A percentile compares a stretch with the other conserved stretches of the same genome.
phyloP scores from a whole-genome alignment of 2,329 filamentous ascomycete species.

The Allantophomopsis cytisporea region DNA sequence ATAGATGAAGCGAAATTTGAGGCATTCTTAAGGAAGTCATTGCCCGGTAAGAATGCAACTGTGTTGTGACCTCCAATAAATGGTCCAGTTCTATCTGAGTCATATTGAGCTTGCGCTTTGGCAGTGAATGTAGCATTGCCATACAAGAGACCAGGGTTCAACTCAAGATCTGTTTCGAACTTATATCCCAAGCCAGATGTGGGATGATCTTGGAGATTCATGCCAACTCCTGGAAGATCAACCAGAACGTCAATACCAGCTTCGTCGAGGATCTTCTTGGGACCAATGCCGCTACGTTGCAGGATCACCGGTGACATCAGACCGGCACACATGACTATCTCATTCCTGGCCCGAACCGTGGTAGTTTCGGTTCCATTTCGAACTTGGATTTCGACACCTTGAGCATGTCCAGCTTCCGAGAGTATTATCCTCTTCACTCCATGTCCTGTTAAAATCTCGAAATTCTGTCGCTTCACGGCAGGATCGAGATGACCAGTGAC shows the following conservation, averaged over 20 bases:
- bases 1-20: constrained; percentile 37
- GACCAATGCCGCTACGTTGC: constrained; percentile 37
- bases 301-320: constrained; percentile 30
- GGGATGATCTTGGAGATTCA: constrained; percentile 37
- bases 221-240: constrained; percentile 34
- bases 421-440: too few relatives aligned
- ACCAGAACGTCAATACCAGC: constrained; percentile 12
- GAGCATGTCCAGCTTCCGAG: too few relatives aligned
- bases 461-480: too few relatives aligned
- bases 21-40: constrained; percentile 43
- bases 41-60: constrained; percentile 36
- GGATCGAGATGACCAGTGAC: too few relatives aligned
- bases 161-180: too few relatives aligned
- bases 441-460: too few relatives aligned
- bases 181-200: constrained; percentile 19
- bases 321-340: too few relatives aligned
- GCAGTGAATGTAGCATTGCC: constrained; percentile 39
- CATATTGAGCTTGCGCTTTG: constrained; percentile 42
- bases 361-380: too few relatives aligned
- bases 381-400: too few relatives aligned
- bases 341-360: too few relatives aligned
- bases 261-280: constrained; percentile 22
- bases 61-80: constrained; percentile 42
- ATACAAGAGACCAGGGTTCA: too few relatives aligned
- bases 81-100: constrained; percentile 34